Base-by-base conservation (phyloP, 441 rosid genomes). In the Biscutella laevigata region DNA sequence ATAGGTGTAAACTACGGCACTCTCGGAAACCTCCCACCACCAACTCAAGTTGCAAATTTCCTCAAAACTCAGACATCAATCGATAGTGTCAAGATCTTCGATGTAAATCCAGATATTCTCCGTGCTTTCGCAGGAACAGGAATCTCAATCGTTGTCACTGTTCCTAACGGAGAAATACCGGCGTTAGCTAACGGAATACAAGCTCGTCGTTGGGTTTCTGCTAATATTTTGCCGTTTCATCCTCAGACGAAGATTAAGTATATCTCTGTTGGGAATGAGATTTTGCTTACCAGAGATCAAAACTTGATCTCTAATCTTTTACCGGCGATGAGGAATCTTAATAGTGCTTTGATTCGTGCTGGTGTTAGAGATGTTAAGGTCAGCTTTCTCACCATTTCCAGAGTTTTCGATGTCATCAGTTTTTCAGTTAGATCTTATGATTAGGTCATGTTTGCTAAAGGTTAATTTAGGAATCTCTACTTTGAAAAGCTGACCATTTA, bases 1-100 rank as follows among this genome's bases (percentile, higher is more conserved):
- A 57, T 82, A 17, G 89, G 89, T 0, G 69, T 82, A 2, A 82
- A 82, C 82, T 82, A 82, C 52, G 89, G 89, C 3, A 79, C 85
- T 29, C 51, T 74, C 3, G 82, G 76, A 0, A 77, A 82, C 72
- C 89, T 82, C 25, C 86, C 82, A 0, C 68, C 86, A 4, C 86
- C 86, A 0, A 28, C 65, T 2, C 53, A 75, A 21, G 86, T 82
- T 5, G 86, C 89, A 4, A 69, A 77, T 52, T 82, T 82, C 70
- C 22, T 82, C 26, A 72, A 61, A 37, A 69, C 83, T 8, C 50
- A 52, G 28, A 82, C 86, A 2, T 66, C 39, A 15, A 73, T 82
- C 32, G 74, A 82, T 39, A 71, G 74, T 15, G 61, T 82, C 33
- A 82, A 82, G 66, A 66, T 82, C 59, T 82, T 79, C 25, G 71